phyloP scores from a whole-genome alignment of 768 basidiomycete genomes.

The Hygrocybe coccinea region DNA sequence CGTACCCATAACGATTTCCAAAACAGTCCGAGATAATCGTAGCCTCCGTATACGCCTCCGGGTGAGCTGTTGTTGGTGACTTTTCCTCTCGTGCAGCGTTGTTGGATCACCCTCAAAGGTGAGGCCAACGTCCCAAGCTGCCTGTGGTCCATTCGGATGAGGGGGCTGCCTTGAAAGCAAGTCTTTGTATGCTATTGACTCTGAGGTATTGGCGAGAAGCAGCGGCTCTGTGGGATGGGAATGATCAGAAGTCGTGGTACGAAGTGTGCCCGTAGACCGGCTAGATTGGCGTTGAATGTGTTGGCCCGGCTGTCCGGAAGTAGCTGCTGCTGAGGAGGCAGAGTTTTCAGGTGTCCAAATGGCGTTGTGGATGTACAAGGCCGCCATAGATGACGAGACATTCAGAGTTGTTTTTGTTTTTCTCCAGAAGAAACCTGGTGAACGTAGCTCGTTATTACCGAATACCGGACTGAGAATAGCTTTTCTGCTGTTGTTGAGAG shows the following conservation, averaged over 20 bases:
- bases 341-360: constrained; percentile 37
- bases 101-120: constrained; percentile 26
- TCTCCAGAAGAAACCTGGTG: no score
- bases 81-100: constrained; percentile 27
- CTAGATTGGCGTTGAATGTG: constrained; percentile 34
- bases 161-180: constrained; percentile 31
- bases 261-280: constrained; percentile 24
- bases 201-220: constrained; percentile 29
- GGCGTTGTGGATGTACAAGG: constrained; percentile 53
- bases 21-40: constrained; percentile 21
- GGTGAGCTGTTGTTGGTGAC: constrained; percentile 19
- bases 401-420: constrained; percentile 15
- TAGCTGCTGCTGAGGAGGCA: constrained; percentile 13
- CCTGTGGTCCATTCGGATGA: constrained; percentile 21
- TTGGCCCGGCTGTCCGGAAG: constrained; percentile 20
- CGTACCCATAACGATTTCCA: constrained; percentile 40
- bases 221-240: constrained; percentile 45
- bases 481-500: no score
- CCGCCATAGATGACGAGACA: constrained; percentile 48
- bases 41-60: constrained; percentile 29
- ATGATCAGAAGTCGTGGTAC: constrained; percentile 31
- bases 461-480: no score
- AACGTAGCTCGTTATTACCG: no score
- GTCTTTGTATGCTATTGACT: constrained; percentile 30
- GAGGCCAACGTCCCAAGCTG: constrained; percentile 26